Percentiles rank a stretch among this genome's conserved stretches.
These are phyloP conservation scores for Geranomyces michiganensis DNA, from an alignment of 192 early-diverging fungal species.

Conservation along the genomic window DNA sequence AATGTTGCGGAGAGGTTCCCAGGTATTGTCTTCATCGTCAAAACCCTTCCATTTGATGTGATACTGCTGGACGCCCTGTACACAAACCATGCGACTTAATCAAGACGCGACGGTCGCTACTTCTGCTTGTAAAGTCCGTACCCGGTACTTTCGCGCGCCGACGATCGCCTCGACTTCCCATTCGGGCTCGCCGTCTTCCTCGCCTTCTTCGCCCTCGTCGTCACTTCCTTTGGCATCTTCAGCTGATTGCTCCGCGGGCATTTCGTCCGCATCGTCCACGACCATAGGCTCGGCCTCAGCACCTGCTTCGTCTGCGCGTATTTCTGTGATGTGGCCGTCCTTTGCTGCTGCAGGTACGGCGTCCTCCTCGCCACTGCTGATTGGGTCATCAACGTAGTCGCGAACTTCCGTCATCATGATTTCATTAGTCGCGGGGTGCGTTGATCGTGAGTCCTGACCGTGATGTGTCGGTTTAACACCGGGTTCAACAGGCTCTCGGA, in stretches of 20 bases:
- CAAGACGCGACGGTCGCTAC: not conserved
- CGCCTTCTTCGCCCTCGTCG: not conserved
- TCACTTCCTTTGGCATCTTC: not conserved
- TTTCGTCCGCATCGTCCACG: not conserved
- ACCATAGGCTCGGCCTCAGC: not conserved
- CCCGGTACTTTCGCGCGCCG: not conserved
- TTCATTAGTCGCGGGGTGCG: no score
- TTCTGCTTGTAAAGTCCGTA: no score
- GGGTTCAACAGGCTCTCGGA: no score
- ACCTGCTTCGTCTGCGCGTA: not conserved
- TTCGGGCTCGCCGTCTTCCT: not conserved
- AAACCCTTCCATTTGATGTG: slow-evolving; percentile 26
- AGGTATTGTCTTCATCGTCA: slow-evolving; percentile 12
- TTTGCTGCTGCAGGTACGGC: not conserved
- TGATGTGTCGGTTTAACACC: no score
- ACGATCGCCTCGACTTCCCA: slow-evolving; percentile 9
- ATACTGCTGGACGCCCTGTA: not conserved
- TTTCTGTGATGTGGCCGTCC: not conserved
- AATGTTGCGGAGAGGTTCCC: slow-evolving; percentile 19
- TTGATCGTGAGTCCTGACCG: no score
- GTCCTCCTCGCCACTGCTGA: slow-evolving; percentile 17
- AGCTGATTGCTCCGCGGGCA: not conserved
- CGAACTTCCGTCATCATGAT: not conserved
- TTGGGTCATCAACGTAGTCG: not conserved
- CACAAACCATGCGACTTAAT: not conserved